Evolutionary conservation across 1,284 basidiomycete genomes (phyloP), one percentile per base, ranked within the genome.

Genomic region (Marasmius tenuissimus): DNA sequence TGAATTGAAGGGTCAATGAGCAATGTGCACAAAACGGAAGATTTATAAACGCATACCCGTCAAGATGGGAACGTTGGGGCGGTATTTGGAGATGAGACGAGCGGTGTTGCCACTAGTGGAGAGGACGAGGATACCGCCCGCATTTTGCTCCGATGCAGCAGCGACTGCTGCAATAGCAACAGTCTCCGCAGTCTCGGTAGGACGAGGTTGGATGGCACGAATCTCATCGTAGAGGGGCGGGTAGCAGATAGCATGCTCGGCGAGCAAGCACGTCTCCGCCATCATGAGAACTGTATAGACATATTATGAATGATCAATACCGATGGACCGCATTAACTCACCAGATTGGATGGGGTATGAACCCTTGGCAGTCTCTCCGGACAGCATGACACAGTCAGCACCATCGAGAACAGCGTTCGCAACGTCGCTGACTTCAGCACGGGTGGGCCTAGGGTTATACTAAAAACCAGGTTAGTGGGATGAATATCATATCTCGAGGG

Each of bases 341-440:
- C 93, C 94, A 61, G 97, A 95, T 76, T 96, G 88, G 72, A 96
- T 86, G 60, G 96, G 96, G 79, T 98, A 98, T 65, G 85, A 80
- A 67, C 96, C 96, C 84, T 98, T 98, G 66, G 96, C 96, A 59
- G 96, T 98, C 81, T 98, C 96, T 67, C 96, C 96, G 27, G 96
- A 97, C 75, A 98, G 82, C 96, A 98, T 98, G 75, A 98, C 96
- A 79, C 96, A 98, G 82, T 98, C 96, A 35, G 96, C 88, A 64
- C 96, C 96, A 74, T 98, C 96, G 58, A 98, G 87, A 58, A 98
- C 96, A 66, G 96, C 96, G 78, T 98, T 98, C 69, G 96, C 96
- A 59, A 98, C 96, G 74, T 98, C 96, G 72, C 95, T 97, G 64
- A 98, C 87, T 81, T 98, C 96, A 53, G 96, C 96, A 77, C 96